Base-by-base conservation (phyloP, 306 rosid genomes). In the Cyclanthera cordifolia region DNA sequence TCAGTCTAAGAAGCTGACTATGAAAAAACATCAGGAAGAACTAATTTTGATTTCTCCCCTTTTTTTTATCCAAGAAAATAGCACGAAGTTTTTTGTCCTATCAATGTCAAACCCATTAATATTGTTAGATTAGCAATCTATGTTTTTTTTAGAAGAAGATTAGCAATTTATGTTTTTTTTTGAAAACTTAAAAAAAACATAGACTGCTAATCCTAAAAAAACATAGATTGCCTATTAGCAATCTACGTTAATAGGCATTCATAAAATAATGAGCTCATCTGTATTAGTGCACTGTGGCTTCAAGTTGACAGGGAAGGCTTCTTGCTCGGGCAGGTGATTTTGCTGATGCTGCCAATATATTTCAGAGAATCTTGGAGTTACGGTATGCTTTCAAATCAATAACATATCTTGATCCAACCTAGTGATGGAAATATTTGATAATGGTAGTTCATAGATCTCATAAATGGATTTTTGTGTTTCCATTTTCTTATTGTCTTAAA, bases 261-360 rank as follows among this genome's bases (percentile, higher is more conserved):
- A 81, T 43, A 43, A 21, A 43, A 32, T 46, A 46, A 45, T 66
- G 71, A 66, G 81, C 83, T 79, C 88, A 86, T 84, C 84, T 78
- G 84, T 82, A 86, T 83, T 75, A 84, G 81, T 81, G 63, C 75
- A 81, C 86, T 83, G 77, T 88, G 86, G 81, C 95, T 86, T 85
- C 75, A 94, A 94, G 99, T 94, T 90, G 97, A 94, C 99, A 94
- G 99, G 99, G 99, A 79, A 90, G 99, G 83, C 99, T 94, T 87
- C 92, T 85, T 79, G 97, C 99, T 71, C 86, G 74, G 97, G 85
- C 83, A 70, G 90, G 96, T 73, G 97, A 94, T 74, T 86, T 85
- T 61, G 53, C 82, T 73, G 89, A 88, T 39, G 99, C 99, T 24
- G 81, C 96, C 55, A 39, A 56, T 73, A 76, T 83, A 72, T 94